Percentiles rank a stretch among this genome's conserved stretches.
phyloP scores from a whole-genome alignment of 129 eudicot species.

The Lonicera japonica region DNA sequence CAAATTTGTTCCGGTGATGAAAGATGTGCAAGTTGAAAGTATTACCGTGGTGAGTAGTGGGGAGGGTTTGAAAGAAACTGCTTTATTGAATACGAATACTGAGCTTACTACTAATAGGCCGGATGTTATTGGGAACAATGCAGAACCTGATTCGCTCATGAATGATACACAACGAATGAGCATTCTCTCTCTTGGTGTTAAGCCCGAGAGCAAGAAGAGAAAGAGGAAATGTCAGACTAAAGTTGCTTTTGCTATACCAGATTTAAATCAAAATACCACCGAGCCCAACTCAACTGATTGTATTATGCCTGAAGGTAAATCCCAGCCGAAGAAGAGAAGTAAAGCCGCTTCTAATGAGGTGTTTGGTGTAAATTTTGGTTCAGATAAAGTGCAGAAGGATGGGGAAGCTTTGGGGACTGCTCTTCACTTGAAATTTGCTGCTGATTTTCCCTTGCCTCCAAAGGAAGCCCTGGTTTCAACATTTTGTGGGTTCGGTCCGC shows the following conservation, averaged over 20 bases:
- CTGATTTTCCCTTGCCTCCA: conserved; percentile 31
- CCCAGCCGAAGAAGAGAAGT: conserved; percentile 25
- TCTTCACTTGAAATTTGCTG: conserved; percentile 40
- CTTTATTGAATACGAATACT: neutral
- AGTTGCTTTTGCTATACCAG: conserved; percentile 33
- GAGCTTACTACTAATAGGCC: neutral
- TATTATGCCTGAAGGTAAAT: conserved; percentile 15
- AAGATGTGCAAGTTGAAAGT: neutral
- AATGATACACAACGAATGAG: no score
- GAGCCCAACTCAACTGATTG: conserved; percentile 9
- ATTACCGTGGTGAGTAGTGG: no score
- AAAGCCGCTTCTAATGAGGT: conserved; percentile 8
- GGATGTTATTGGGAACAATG: conserved; percentile 15
- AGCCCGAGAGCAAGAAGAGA: conserved; percentile 36
- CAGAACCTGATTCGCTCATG: conserved; percentile 14
- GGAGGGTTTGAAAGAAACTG: neutral
- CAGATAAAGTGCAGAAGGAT: conserved; percentile 20
- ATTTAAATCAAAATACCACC: conserved; percentile 40
- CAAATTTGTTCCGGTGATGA: neutral
- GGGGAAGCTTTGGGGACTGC: conserved; percentile 35
- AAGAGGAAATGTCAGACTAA: conserved; percentile 33
- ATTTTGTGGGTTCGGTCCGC: conserved; percentile 47
- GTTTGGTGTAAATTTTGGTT: neutral
- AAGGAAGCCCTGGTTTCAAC: conserved; percentile 29
- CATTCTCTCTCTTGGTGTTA: no score